Evolutionary conservation across 768 basidiomycete genomes (phyloP).

Genomic region (Cubamyces sp.): DNA sequence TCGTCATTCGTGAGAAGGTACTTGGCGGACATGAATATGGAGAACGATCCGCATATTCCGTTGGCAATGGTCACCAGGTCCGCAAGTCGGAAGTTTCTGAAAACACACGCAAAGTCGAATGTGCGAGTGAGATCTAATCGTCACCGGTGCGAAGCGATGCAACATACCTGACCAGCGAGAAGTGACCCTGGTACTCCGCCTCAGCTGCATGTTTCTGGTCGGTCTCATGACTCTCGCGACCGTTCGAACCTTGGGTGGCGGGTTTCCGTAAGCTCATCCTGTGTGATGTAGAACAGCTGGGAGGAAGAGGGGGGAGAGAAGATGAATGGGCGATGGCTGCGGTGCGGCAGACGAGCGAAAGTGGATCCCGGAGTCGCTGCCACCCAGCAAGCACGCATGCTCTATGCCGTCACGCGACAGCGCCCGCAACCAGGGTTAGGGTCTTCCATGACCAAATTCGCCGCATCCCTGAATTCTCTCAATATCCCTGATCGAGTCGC

Average conservation of each 20-base stretch:
- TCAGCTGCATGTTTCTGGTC: slow-evolving; percentile 50
- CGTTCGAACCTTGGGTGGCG: slow-evolving; percentile 36
- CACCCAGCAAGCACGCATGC: neutral
- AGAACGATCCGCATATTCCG: slow-evolving; percentile 96
- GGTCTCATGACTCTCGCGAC: slow-evolving; percentile 18
- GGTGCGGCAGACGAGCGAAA: slow-evolving; percentile 7
- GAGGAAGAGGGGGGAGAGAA: neutral
- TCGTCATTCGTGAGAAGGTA: slow-evolving; percentile 83
- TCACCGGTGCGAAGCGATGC: slow-evolving; percentile 12
- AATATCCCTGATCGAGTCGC: neutral
- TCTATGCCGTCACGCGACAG: slow-evolving; percentile 26
- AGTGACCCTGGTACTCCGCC: slow-evolving; percentile 92
- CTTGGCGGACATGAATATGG: slow-evolving; percentile 89
- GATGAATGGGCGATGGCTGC: neutral
- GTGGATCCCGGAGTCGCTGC: slow-evolving; percentile 14
- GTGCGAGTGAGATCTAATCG: slow-evolving; percentile 7
- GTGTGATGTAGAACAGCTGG: neutral
- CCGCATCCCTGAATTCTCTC: neutral
- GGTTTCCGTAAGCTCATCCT: slow-evolving; percentile 55
- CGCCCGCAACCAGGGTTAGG: slow-evolving; percentile 13
- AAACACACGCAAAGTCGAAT: neutral
- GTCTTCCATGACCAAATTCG: neutral
- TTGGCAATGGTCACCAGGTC: slow-evolving; percentile 99
- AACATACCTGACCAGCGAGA: slow-evolving; percentile 89
- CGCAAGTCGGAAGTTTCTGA: slow-evolving; percentile 94